A percentile compares a stretch with the other conserved stretches of the same genome.
phyloP scores from a whole-genome alignment of 208 protist genomes.

The Trypanosoma caninum region DNA sequence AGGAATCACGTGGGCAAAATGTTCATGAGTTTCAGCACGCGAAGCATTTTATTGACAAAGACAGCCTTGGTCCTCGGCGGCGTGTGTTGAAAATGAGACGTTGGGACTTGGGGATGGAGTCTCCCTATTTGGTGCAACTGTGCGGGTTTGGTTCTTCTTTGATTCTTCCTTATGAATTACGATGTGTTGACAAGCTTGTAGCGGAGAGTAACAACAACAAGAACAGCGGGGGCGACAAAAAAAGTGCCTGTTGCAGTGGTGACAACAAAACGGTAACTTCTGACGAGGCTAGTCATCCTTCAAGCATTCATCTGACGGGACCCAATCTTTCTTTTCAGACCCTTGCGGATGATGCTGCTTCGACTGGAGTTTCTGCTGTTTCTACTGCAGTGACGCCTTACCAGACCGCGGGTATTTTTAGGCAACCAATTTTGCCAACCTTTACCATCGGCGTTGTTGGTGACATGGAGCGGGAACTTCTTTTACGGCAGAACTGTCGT shows the following conservation, averaged over 20 bases:
- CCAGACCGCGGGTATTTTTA: background rate
- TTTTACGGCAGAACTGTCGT: slow-evolving; percentile 34
- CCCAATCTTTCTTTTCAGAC: no score
- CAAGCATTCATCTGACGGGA: no score
- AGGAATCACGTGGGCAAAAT: no score
- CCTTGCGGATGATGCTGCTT: no score
- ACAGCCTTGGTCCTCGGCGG: no score
- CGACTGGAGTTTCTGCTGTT: no score
- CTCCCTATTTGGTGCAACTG: slow-evolving; percentile 38
- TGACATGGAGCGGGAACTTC: slow-evolving; percentile 39
- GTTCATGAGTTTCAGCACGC: slow-evolving; percentile 10
- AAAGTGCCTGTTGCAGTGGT: no score
- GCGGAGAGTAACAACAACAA: background rate
- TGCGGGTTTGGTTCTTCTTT: slow-evolving; percentile 44
- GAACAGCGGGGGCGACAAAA: no score
- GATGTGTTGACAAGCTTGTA: background rate
- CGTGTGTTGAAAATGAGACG: background rate
- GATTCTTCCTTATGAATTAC: slow-evolving; percentile 29
- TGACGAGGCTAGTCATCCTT: no score
- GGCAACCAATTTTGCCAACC: background rate
- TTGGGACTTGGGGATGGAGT: background rate
- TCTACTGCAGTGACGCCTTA: no score
- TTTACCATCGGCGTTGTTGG: background rate
- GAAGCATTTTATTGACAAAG: no score
- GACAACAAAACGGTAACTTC: no score